phyloP scores from a whole-genome alignment of 352 stramenopile genomes.

The Pythium pectinolyticum region DNA sequence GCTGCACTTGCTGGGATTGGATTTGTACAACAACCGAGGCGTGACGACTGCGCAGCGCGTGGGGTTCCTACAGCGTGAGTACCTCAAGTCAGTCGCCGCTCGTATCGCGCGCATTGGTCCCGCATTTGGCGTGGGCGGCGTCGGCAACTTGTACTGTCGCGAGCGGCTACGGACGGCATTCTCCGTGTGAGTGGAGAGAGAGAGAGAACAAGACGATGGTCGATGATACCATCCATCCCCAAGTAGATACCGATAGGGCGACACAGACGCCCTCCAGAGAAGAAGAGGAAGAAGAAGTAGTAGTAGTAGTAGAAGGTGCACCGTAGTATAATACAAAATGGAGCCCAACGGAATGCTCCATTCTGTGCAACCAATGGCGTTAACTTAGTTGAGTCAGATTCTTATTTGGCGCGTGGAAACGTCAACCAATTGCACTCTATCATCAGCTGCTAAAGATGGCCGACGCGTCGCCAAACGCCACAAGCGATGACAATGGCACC shows the following conservation, averaged over 20 bases:
- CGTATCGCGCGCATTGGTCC: conserved; percentile 87
- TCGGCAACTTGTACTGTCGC: conserved; percentile 81
- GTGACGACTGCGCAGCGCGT: conserved; percentile 35
- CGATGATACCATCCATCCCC: too few species aligned
- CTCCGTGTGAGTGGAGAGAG: conserved; percentile 22
- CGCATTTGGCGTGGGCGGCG: conserved; percentile 87
- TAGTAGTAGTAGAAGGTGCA: too few species aligned
- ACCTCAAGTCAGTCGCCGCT: conserved; percentile 80
- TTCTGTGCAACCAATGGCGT: too few species aligned
- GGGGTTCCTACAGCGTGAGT: conserved; percentile 77
- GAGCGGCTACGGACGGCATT: conserved; percentile 44
- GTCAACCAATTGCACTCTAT: too few species aligned
- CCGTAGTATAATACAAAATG: too few species aligned
- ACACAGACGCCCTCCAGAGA: neutral
- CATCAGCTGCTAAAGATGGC: too few species aligned
- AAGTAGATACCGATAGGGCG: neutral
- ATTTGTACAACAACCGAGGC: conserved; percentile 86
- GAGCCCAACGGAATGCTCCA: neutral
- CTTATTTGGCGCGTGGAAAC: too few species aligned
- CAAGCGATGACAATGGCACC: neutral
- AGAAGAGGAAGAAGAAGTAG: too few species aligned
- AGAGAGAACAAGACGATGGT: too few species aligned
- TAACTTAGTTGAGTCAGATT: too few species aligned
- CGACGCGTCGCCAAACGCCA: neutral
- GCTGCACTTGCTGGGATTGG: conserved; percentile 85